phyloP scores from a whole-genome alignment of 139 green algal species.

The Chlorella sorokiniana region DNA sequence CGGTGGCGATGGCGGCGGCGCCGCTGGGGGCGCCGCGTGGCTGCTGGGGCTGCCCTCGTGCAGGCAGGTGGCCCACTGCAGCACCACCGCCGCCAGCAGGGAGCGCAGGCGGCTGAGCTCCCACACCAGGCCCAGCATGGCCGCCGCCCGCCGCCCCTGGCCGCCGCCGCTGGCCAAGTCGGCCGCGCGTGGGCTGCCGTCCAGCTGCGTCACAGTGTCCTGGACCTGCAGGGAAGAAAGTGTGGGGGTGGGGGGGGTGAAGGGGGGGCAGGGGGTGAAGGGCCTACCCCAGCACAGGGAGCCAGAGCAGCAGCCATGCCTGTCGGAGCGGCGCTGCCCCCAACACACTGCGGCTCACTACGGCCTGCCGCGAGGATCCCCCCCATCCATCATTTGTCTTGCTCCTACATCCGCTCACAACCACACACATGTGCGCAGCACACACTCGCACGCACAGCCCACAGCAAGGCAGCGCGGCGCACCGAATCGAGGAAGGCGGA shows the following conservation, averaged over 20 bases:
- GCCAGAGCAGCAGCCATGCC: too few species aligned
- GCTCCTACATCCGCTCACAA: too few species aligned
- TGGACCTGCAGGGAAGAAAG: slow-evolving; percentile 1
- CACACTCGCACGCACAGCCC: background rate
- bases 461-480: background rate
- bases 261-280: background rate
- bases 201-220: slow-evolving; percentile 5
- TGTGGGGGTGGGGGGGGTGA: background rate
- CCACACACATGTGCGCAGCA: background rate
- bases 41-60: slow-evolving; percentile 45
- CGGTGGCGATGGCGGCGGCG: background rate
- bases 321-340: too few species aligned
- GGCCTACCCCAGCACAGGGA: too few species aligned
- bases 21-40: slow-evolving; percentile 15
- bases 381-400: too few species aligned
- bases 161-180: slow-evolving; percentile 24
- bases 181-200: background rate
- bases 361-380: too few species aligned
- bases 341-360: too few species aligned
- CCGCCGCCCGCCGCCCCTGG: background rate
- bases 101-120: slow-evolving; percentile 73
- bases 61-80: slow-evolving; percentile 71
- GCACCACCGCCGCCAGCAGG: slow-evolving; percentile 58
- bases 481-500: slow-evolving; percentile 8
- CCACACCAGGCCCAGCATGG: slow-evolving; percentile 23